These are phyloP conservation scores for Vigna radiata DNA, from an alignment of 306 rosid species.

Conservation along the genomic window DNA sequence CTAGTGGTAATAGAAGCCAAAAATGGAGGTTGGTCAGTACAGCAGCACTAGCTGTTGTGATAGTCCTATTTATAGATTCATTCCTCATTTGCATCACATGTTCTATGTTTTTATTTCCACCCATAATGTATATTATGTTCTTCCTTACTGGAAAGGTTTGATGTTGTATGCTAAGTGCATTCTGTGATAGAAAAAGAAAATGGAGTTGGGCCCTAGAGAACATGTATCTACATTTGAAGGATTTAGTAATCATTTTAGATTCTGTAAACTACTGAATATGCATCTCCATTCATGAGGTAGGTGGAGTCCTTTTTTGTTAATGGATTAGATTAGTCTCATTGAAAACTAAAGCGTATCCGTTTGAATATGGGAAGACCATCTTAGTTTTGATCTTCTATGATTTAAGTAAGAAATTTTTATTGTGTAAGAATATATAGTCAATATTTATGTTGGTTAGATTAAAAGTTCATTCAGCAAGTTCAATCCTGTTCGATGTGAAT, in stretches of 20 bases:
- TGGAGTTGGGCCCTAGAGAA: neutral
- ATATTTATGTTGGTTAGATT: neutral
- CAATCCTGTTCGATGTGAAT: neutral
- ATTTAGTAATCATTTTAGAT: neutral
- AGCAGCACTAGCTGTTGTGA: neutral
- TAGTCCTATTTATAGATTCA: neutral
- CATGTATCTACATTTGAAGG: neutral
- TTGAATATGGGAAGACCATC: neutral
- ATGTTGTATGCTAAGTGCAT: neutral
- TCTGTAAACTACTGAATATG: neutral
- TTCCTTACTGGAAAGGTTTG: slow-evolving; percentile 7
- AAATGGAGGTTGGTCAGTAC: neutral
- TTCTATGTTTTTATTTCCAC: neutral
- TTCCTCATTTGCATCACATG: neutral
- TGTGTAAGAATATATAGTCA: neutral
- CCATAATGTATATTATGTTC: neutral
- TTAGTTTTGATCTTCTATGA: neutral
- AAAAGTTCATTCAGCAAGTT: neutral
- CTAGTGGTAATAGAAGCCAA: neutral
- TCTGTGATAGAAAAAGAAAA: neutral
- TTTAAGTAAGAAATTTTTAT: neutral
- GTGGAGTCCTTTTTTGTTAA: neutral
- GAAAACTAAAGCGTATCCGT: neutral
- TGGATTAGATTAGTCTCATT: neutral
- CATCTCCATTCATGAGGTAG: slow-evolving; percentile 6